Conservation (phyloP, 345 rosid species). For the Camelina hispida region DNA sequence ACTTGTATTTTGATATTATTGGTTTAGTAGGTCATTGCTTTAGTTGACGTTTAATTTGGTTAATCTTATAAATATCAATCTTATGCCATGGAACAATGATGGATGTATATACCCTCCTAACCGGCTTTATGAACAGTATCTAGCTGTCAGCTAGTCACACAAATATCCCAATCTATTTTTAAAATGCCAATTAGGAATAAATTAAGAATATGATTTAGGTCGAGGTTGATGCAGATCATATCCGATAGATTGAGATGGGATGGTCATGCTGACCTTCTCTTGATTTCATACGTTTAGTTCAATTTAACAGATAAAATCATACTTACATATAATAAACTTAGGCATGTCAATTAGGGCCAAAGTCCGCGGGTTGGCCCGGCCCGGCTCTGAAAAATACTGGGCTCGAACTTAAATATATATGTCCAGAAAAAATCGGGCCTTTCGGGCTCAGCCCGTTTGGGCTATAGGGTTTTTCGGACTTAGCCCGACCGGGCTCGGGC, state of each 20-base stretch:
- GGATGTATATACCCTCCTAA: constrained; percentile 32
- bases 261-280: constrained; percentile 2
- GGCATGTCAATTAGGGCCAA: too few relatives aligned
- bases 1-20: not conserved
- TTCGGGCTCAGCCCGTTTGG: too few relatives aligned
- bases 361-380: too few relatives aligned
- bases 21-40: constrained; percentile 1
- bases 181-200: constrained; percentile 11
- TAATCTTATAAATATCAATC: not conserved
- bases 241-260: not conserved
- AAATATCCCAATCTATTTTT: not conserved
- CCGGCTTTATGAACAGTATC: constrained; percentile 28
- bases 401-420: too few relatives aligned
- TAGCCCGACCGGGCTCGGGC: too few relatives aligned
- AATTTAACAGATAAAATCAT: not conserved
- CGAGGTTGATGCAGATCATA: constrained; percentile 4
- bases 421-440: too few relatives aligned
- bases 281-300: not conserved
- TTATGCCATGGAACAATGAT: not conserved
- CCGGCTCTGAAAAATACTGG: too few relatives aligned
- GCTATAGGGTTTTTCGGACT: too few relatives aligned
- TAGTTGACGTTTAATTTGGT: constrained; percentile 2
- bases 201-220: not conserved
- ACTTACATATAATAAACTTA: too few relatives aligned
- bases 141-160: constrained; percentile 26